These are phyloP conservation scores for Fraxinus pennsylvanica DNA, from an alignment of 257 asterid species.

Conservation along the genomic window DNA sequence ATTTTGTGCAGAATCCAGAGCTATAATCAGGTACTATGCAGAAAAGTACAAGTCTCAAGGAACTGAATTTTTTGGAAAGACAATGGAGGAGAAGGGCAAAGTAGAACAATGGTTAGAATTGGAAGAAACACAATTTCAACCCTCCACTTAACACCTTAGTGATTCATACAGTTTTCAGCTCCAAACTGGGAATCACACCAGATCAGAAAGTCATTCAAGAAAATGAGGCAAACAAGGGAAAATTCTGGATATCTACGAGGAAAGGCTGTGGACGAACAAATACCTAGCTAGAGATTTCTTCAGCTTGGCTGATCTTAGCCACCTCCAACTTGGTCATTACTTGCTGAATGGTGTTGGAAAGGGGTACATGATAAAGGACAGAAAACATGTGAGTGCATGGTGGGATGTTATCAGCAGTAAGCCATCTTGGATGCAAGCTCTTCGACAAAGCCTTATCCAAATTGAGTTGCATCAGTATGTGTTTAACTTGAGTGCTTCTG, in stretches of 20 bases:
- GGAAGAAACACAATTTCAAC: constrained; percentile 25
- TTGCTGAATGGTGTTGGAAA: constrained; percentile 30
- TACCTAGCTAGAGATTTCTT: constrained; percentile 51
- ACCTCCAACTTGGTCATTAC: constrained; percentile 38
- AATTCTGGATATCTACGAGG: constrained; percentile 27
- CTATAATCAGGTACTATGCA: constrained; percentile 28
- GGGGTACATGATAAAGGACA: constrained; percentile 41
- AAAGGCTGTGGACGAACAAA: constrained; percentile 40
- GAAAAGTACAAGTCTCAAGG: constrained; percentile 33
- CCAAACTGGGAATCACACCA: constrained; percentile 22
- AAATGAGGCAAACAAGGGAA: constrained; percentile 22
- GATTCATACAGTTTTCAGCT: constrained; percentile 10
- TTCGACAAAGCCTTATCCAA: constrained; percentile 27
- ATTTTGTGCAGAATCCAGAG: constrained; percentile 10
- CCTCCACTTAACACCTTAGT: constrained; percentile 26
- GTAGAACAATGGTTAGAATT: constrained; percentile 31
- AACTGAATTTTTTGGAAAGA: constrained; percentile 21
- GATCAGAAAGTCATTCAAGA: constrained; percentile 20
- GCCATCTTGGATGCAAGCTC: constrained; percentile 48
- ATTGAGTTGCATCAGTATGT: not conserved
- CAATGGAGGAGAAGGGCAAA: constrained; percentile 24
- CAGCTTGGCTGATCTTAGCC: constrained; percentile 55
- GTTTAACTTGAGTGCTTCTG: not conserved
- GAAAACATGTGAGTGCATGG: constrained; percentile 52
- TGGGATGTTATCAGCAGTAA: constrained; percentile 54